Percentiles rank a stretch among this genome's conserved stretches.
These are phyloP conservation scores for Ehretia macrophylla DNA, from an alignment of 257 asterid genomes.

Conservation along the genomic window DNA sequence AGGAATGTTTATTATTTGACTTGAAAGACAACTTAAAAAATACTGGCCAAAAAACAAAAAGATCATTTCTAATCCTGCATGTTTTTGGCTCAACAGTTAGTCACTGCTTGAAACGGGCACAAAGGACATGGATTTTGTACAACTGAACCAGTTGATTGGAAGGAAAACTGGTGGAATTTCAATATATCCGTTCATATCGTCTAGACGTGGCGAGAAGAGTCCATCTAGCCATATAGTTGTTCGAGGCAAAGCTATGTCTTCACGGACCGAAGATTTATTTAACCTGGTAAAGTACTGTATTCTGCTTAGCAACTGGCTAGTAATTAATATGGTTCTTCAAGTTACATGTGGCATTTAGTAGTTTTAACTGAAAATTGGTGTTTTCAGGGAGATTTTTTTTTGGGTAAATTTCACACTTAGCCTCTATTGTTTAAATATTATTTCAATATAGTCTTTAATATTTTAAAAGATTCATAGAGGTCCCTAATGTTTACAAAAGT, in stretches of 20 bases:
- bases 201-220: conserved; percentile 64
- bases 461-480: too few species aligned
- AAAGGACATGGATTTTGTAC: conserved; percentile 87
- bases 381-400: neutral
- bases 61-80: neutral
- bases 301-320: neutral
- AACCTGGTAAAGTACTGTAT: conserved; percentile 50
- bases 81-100: conserved; percentile 54
- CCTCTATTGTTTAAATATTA: too few species aligned
- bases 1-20: too few species aligned
- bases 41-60: neutral
- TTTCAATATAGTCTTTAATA: too few species aligned
- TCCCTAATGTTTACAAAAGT: too few species aligned
- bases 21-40: too few species aligned
- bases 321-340: neutral
- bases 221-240: conserved; percentile 79
- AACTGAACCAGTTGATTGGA: conserved; percentile 88
- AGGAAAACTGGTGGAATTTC: conserved; percentile 98
- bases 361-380: neutral
- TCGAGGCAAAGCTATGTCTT: conserved; percentile 95
- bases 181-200: conserved; percentile 86
- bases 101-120: conserved; percentile 98
- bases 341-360: neutral
- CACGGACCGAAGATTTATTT: conserved; percentile 82
- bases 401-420: too few species aligned